Percentiles rank a stretch among this genome's conserved stretches.
phyloP scores from a whole-genome alignment of 2,329 filamentous ascomycete genomes.

The Pestalotiopsis sp. region DNA sequence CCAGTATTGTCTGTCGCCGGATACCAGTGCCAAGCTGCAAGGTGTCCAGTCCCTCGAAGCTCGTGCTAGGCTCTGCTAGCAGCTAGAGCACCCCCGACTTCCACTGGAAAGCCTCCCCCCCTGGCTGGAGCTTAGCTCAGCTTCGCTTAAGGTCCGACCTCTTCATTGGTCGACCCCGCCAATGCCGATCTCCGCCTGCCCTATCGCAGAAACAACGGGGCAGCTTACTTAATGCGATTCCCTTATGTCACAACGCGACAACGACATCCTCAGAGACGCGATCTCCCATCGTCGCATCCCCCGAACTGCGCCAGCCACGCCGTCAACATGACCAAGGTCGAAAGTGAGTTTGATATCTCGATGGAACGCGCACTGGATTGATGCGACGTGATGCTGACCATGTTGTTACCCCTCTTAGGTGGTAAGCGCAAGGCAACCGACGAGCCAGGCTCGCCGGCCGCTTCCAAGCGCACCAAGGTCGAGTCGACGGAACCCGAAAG shows the following conservation, averaged over 20 bases:
- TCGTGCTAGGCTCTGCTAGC: background rate
- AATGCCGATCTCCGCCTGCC: background rate
- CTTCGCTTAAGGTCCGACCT: background rate
- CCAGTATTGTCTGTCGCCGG: background rate
- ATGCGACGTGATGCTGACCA: constrained; percentile 12
- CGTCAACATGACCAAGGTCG: constrained; percentile 39
- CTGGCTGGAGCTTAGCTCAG: background rate
- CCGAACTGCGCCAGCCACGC: background rate
- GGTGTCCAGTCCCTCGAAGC: background rate
- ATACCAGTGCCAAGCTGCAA: background rate
- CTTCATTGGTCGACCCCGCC: background rate
- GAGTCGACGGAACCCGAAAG: constrained; percentile 47
- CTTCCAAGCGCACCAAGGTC: constrained; percentile 67
- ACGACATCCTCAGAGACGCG: background rate
- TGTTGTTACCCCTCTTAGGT: constrained; percentile 33
- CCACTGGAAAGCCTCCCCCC: background rate
- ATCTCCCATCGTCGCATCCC: background rate
- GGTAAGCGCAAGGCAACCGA: constrained; percentile 75
- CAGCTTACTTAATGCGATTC: constrained; percentile 1
- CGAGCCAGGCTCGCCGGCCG: constrained; percentile 62
- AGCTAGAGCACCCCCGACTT: background rate
- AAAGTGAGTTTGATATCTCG: constrained; percentile 32
- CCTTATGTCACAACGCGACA: constrained; percentile 1
- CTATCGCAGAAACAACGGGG: background rate
- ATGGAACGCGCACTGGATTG: background rate